A percentile compares a stretch with the other conserved stretches of the same genome.
phyloP scores from a whole-genome alignment of 2,329 filamentous ascomycete species.

The Aspergillus pseudotamarii region DNA sequence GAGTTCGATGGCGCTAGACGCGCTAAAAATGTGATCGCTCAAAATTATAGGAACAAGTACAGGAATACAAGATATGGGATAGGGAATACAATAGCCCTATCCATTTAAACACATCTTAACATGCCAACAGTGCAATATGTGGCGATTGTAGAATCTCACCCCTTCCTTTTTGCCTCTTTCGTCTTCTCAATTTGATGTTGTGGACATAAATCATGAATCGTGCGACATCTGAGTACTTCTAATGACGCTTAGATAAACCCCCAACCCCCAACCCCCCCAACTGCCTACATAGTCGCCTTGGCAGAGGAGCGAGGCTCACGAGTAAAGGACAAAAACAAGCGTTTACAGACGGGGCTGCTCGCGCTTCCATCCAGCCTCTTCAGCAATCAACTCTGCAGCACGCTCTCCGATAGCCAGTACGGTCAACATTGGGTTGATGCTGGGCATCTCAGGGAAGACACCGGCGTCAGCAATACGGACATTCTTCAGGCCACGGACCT shows the following conservation, averaged over 20 bases:
- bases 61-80: background rate
- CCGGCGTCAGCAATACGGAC: constrained; percentile 83
- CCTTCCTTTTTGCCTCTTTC: background rate
- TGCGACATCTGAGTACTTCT: background rate
- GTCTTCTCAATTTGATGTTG: background rate
- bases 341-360: constrained; percentile 47
- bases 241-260: background rate
- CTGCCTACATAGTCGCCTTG: background rate
- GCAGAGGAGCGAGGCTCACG: background rate
- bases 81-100: background rate
- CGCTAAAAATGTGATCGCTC: constrained; percentile 1
- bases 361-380: constrained; percentile 69
- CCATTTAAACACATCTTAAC: background rate
- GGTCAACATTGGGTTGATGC: constrained; percentile 88
- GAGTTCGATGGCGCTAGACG: background rate
- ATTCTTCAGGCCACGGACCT: constrained; percentile 70
- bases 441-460: constrained; percentile 84
- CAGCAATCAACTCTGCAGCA: constrained; percentile 78
- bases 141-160: background rate
- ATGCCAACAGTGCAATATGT: background rate
- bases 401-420: constrained; percentile 82
- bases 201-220: constrained; percentile 17
- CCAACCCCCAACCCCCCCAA: too few relatives aligned
- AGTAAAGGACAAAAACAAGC: constrained; percentile 4
- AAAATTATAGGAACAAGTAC: background rate